These are phyloP conservation scores for Citrus trifoliata DNA, from an alignment of 345 rosid species.

Conservation along the genomic window DNA sequence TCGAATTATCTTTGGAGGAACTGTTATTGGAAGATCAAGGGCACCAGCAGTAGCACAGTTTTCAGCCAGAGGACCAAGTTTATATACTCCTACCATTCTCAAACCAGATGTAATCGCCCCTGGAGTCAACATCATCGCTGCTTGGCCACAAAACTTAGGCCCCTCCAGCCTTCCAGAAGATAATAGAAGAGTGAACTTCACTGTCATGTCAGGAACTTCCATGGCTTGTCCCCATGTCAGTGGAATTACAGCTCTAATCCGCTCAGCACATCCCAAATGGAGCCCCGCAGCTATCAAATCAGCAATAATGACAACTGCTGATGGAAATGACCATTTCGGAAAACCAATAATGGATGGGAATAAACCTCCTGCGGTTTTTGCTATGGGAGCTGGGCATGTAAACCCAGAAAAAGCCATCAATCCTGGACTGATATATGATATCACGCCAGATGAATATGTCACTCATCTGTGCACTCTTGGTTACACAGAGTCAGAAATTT, in stretches of 20 bases:
- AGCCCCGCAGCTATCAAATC: conserved; percentile 86
- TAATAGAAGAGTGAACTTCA: conserved; percentile 81
- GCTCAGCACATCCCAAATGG: conserved; percentile 70
- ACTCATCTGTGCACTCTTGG: conserved; percentile 76
- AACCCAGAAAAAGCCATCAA: conserved; percentile 70
- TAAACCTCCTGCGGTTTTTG: conserved; percentile 54
- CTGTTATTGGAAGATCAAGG: conserved; percentile 59
- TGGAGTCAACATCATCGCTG: conserved; percentile 94
- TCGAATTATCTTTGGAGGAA: conserved; percentile 63
- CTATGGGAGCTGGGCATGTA: conserved; percentile 88
- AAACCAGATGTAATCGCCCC: conserved; percentile 94
- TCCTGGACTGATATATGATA: conserved; percentile 83
- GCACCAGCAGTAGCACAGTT: conserved; percentile 88
- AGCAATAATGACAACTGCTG: conserved; percentile 91
- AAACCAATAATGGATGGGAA: conserved; percentile 69
- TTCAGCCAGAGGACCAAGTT: conserved; percentile 91
- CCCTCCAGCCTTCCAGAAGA: conserved; percentile 81
- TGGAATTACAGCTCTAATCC: conserved; percentile 75
- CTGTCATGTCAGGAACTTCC: conserved; percentile 95
- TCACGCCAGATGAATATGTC: conserved; percentile 65
- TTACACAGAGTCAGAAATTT: conserved; percentile 57
- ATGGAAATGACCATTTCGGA: conserved; percentile 55
- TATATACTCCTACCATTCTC: conserved; percentile 62
- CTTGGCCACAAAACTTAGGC: conserved; percentile 95
- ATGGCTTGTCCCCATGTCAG: conserved; percentile 97